phyloP scores from a whole-genome alignment of 176 grass and related monocot species.

The Tillandsia leiboldiana region DNA sequence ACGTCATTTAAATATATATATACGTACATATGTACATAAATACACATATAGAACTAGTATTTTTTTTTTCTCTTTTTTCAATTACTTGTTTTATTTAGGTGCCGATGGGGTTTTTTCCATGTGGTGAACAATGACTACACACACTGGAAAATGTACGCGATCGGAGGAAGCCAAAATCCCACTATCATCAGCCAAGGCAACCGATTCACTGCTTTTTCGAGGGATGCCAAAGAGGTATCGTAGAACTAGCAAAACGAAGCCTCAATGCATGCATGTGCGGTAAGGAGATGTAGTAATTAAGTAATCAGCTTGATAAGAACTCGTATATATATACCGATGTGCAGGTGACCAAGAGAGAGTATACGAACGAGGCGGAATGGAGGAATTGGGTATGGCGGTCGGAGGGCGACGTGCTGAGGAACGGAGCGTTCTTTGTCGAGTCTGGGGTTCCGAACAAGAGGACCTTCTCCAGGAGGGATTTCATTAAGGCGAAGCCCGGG shows the following conservation, averaged over 20 bases:
- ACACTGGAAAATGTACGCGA: constrained; percentile 79
- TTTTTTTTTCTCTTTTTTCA: neutral
- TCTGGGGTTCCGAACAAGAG: constrained; percentile 32
- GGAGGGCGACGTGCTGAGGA: constrained; percentile 46
- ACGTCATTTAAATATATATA: no score
- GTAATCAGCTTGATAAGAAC: neutral
- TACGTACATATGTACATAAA: no score
- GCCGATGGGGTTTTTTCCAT: constrained; percentile 68
- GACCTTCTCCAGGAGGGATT: constrained; percentile 16
- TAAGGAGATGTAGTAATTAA: no score
- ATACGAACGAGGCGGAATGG: constrained; percentile 34
- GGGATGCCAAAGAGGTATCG: constrained; percentile 35
- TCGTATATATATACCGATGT: no score
- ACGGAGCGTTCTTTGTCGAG: constrained; percentile 74
- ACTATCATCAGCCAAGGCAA: constrained; percentile 96
- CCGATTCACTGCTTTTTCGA: constrained; percentile 35
- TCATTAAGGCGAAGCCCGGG: constrained; percentile 60
- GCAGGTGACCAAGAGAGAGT: constrained; percentile 63
- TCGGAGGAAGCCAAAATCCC: constrained; percentile 55
- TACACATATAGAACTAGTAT: no score
- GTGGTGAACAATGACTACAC: constrained; percentile 95
- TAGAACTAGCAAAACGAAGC: no score
- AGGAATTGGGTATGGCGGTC: constrained; percentile 82
- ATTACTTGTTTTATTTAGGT: constrained; percentile 12
- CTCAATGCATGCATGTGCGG: no score